Conservation (phyloP, 2,329 filamentous ascomycete genomes). For the Eutypella sp. region DNA sequence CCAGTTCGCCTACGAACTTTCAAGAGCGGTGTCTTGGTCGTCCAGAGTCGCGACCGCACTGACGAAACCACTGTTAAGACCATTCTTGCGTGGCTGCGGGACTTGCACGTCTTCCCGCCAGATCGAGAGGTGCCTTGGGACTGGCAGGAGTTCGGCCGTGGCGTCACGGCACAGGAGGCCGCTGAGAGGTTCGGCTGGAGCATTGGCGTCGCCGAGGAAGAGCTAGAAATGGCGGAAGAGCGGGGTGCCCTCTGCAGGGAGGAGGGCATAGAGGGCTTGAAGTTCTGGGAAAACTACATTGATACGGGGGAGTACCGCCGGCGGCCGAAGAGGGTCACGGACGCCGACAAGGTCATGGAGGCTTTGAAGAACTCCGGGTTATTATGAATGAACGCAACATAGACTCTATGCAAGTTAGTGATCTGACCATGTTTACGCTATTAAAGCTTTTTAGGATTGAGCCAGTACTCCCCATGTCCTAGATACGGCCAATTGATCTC, state of each 20-base stretch:
- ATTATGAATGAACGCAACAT: no score
- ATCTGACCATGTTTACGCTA: no score
- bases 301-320: conserved; percentile 38
- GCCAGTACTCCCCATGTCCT: no score
- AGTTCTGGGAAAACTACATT: conserved; percentile 85
- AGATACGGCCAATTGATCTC: no score
- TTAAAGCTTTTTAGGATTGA: no score
- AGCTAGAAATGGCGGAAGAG: conserved; percentile 96
- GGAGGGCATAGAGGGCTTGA: conserved; percentile 82
- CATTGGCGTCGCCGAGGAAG: conserved; percentile 89
- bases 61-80: conserved; percentile 84
- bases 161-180: conserved; percentile 83
- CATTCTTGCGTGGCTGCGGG: conserved; percentile 71
- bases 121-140: conserved; percentile 67
- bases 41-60: conserved; percentile 80
- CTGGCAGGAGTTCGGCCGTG: conserved; percentile 71
- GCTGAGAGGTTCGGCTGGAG: conserved; percentile 95
- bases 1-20: conserved; percentile 85
- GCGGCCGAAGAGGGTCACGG: conserved; percentile 26
- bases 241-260: conserved; percentile 82
- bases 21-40: conserved; percentile 89
- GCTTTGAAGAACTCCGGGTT: conserved; percentile 32
- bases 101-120: conserved; percentile 62
- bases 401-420: no score
- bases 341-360: conserved; percentile 37